These are phyloP conservation scores for Fusarium pseudoanthophilum DNA, from an alignment of 2,329 filamentous ascomycete species.

Conservation along the genomic window DNA sequence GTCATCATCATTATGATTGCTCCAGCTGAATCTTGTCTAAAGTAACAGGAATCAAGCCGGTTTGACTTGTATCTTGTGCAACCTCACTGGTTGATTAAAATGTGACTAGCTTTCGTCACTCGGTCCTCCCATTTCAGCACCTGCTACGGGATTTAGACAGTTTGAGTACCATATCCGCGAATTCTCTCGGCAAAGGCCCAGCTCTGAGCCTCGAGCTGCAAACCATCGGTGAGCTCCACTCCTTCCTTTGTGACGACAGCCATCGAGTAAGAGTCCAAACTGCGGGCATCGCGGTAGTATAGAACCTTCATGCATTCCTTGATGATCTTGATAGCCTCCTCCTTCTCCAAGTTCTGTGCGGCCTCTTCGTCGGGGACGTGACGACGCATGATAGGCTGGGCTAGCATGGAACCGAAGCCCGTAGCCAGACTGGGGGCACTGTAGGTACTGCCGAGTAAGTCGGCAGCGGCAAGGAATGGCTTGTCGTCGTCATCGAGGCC, in stretches of 20 bases:
- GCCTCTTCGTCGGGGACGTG: constrained; percentile 86
- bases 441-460: constrained; percentile 94
- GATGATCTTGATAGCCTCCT: constrained; percentile 82
- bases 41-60: constrained; percentile 3
- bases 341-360: constrained; percentile 75
- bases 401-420: constrained; percentile 92
- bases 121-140: constrained; percentile 3
- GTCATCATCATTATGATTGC: constrained; percentile 10
- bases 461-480: constrained; percentile 91
- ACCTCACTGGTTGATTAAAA: constrained; percentile 17
- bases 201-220: constrained; percentile 94
- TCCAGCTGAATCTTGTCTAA: constrained; percentile 4
- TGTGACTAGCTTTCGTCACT: constrained; percentile 10
- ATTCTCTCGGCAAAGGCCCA: constrained; percentile 98
- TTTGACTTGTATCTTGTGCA: constrained; percentile 11
- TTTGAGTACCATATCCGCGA: constrained; percentile 92
- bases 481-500: constrained; percentile 82
- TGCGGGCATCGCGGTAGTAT: constrained; percentile 95
- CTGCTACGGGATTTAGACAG: constrained; percentile 55
- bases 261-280: constrained; percentile 90
- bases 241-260: constrained; percentile 89
- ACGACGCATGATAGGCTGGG: constrained; percentile 88
- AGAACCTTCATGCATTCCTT: constrained; percentile 98
- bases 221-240: constrained; percentile 84
- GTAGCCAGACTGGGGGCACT: constrained; percentile 88